These are phyloP conservation scores for Aspergillus sp. DNA, from an alignment of 2,329 filamentous ascomycete species.

Conservation along the genomic window DNA sequence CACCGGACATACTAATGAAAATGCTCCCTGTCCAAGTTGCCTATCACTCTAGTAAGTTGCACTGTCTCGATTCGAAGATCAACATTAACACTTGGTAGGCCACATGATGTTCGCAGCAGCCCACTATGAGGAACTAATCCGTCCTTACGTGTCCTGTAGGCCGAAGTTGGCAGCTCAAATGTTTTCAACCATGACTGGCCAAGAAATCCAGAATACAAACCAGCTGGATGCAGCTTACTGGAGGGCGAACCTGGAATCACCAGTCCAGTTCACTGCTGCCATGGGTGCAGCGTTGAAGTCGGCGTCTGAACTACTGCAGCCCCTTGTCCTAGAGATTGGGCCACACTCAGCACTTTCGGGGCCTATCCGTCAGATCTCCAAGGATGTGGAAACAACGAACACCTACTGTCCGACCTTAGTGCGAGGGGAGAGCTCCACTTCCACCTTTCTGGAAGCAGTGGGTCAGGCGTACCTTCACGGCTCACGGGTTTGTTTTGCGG, in stretches of 20 bases:
- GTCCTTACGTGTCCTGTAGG: not conserved
- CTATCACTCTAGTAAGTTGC: not conserved
- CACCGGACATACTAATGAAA: conserved; percentile 13
- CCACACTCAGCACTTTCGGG: conserved; percentile 41
- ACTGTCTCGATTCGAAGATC: too few species aligned
- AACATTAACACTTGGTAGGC: not conserved
- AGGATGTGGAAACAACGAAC: not conserved
- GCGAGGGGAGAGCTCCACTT: not conserved
- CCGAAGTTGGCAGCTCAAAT: conserved; percentile 7
- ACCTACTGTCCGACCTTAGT: conserved; percentile 12
- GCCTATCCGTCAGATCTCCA: conserved; percentile 27
- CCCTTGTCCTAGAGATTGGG: conserved; percentile 32
- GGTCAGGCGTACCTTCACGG: conserved; percentile 14
- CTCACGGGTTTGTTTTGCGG: conserved; percentile 2
- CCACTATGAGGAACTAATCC: not conserved
- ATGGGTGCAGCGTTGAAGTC: conserved; percentile 2
- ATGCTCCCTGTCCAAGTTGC: not conserved
- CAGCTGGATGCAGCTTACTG: conserved; percentile 13
- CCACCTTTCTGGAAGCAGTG: conserved; percentile 12
- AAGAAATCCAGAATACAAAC: not conserved
- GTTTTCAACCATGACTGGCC: conserved; percentile 13
- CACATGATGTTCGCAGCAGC: not conserved
- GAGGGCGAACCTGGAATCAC: conserved; percentile 24
- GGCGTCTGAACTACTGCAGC: not conserved
- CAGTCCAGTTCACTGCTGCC: conserved; percentile 23